Evolutionary conservation across 441 rosid species (phyloP).

Genomic region (Syzygium syzygioides): DNA sequence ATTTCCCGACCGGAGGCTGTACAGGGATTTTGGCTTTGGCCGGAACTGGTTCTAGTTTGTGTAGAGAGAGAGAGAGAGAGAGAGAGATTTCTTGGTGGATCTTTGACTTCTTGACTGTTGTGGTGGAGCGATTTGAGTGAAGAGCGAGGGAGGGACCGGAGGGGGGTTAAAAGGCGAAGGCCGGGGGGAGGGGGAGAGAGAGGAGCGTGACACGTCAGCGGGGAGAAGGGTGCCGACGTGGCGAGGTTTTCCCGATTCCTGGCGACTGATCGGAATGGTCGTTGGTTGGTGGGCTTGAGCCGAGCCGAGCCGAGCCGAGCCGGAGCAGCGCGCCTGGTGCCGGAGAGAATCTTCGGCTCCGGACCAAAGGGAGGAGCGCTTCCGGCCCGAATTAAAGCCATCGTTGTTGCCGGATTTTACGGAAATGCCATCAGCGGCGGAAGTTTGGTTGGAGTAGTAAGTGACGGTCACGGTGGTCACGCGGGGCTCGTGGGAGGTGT

Average conservation of each 20-base stretch:
- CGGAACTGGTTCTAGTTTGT: too few species aligned
- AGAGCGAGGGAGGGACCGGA: neutral
- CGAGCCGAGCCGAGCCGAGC: neutral
- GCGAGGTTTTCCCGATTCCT: constrained; percentile 9
- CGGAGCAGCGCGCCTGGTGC: constrained; percentile 14
- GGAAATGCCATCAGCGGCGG: neutral
- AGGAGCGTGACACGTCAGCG: constrained; percentile 32
- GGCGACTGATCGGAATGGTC: neutral
- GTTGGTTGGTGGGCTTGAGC: neutral
- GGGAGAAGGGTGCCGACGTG: constrained; percentile 16
- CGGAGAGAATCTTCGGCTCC: too few species aligned
- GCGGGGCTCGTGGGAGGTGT: neutral
- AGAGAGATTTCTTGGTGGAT: neutral
- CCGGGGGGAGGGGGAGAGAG: neutral
- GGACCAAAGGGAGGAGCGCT: neutral
- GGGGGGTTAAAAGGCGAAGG: constrained; percentile 4
- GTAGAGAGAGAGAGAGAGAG: neutral
- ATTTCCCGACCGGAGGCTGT: constrained; percentile 10
- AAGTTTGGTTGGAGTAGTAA: neutral
- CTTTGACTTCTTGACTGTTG: neutral
- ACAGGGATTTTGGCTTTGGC: neutral
- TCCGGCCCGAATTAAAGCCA: neutral
- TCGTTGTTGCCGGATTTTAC: neutral
- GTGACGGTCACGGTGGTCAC: neutral
- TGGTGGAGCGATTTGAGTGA: neutral